phyloP scores from a whole-genome alignment of 2,329 filamentous ascomycete species.

The Zasmidium angulare region DNA sequence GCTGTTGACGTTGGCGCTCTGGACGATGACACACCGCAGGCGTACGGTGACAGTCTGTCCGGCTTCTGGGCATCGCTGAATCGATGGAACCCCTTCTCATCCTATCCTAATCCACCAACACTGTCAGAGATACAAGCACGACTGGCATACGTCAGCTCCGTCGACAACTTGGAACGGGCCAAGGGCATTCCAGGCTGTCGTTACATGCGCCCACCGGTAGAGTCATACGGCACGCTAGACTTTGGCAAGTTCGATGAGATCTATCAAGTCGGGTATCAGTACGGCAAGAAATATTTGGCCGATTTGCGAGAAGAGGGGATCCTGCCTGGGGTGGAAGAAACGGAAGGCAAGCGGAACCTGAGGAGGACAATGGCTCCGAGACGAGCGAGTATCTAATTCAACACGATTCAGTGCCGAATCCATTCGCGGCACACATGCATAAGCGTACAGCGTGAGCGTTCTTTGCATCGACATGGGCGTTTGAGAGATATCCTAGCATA shows the following conservation, averaged over 20 bases:
- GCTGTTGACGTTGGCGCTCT: slow-evolving; percentile 91
- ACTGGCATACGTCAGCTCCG: slow-evolving; percentile 89
- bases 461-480: background rate
- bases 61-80: slow-evolving; percentile 95
- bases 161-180: slow-evolving; percentile 89
- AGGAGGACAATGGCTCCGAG: slow-evolving; percentile 54
- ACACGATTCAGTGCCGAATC: background rate
- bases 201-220: slow-evolving; percentile 95
- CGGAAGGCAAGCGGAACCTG: slow-evolving; percentile 52
- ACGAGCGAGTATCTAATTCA: slow-evolving; percentile 45
- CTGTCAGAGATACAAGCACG: slow-evolving; percentile 93
- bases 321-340: slow-evolving; percentile 58
- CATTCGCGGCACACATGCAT: background rate
- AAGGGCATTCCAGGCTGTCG: slow-evolving; percentile 88
- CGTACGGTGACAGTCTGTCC: slow-evolving; percentile 89
- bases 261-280: slow-evolving; percentile 83
- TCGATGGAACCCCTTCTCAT: slow-evolving; percentile 93
- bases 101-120: slow-evolving; percentile 86
- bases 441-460: background rate
- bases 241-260: slow-evolving; percentile 99
- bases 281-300: slow-evolving; percentile 76
- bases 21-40: slow-evolving; percentile 88
- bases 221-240: slow-evolving; percentile 88
- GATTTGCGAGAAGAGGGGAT: slow-evolving; percentile 75
- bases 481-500: background rate